Evolutionary conservation across 2,329 filamentous ascomycete genomes (phyloP).

Genomic region (Sarocladium oryzae): DNA sequence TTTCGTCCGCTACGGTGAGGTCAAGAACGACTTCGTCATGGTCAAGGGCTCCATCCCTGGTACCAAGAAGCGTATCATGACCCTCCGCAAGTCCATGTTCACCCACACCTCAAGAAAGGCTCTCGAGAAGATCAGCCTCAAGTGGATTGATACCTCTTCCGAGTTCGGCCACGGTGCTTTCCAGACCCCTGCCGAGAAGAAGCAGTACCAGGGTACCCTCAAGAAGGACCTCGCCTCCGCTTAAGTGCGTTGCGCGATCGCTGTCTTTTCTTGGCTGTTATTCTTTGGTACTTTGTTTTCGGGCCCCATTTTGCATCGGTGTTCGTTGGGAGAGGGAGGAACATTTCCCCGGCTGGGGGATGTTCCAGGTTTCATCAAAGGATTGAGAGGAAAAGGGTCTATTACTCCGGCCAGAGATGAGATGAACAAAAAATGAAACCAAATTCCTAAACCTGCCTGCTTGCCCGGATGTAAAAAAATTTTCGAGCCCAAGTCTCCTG

Average conservation of each 20-base stretch:
- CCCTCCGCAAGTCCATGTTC: conserved; percentile 98
- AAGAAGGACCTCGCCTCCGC: conserved; percentile 80
- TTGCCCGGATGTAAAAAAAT: conserved; percentile 16
- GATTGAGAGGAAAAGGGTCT: conserved; percentile 7
- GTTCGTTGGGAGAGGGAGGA: conserved; percentile 29
- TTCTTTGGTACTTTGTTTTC: conserved; percentile 34
- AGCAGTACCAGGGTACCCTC: conserved; percentile 93
- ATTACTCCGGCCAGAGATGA: conserved; percentile 17
- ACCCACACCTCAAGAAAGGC: conserved; percentile 90
- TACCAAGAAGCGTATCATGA: conserved; percentile 99
- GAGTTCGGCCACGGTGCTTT: conserved; percentile 99
- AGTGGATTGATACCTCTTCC: conserved; percentile 99
- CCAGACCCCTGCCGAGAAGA: conserved; percentile 98
- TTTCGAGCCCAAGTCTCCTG: no score
- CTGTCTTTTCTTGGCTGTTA: conserved; percentile 36
- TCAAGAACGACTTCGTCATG: conserved; percentile 98
- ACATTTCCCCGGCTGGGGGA: conserved; percentile 20
- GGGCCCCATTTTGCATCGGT: conserved; percentile 47
- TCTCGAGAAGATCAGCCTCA: conserved; percentile 98
- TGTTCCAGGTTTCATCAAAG: conserved; percentile 22
- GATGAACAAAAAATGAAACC: conserved; percentile 29
- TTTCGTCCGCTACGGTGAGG: conserved; percentile 97
- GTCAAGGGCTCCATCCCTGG: conserved; percentile 97
- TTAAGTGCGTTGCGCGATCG: conserved; percentile 23
- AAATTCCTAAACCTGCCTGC: conserved; percentile 27